Base-by-base conservation (phyloP, 768 basidiomycete species). In the Calocera viscosa region DNA sequence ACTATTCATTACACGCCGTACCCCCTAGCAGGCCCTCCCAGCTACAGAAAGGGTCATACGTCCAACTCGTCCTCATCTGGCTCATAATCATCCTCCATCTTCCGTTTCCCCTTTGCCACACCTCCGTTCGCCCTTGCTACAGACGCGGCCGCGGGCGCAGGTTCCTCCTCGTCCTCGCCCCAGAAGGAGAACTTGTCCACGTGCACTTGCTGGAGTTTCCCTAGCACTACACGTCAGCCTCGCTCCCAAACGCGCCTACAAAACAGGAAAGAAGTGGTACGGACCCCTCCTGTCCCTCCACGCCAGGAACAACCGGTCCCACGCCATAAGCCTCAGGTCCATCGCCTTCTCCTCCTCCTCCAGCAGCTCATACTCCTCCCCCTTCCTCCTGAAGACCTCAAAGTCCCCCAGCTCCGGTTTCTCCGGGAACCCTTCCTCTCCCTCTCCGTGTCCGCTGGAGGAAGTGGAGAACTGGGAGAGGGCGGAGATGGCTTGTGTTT, bases 21-120 rank as follows among this genome's bases (percentile, higher is more conserved):
- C n/a, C n/a, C n/a, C n/a, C n/a, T n/a, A n/a, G n/a, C n/a, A n/a
- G n/a, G n/a, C n/a, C n/a, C n/a, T n/a, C n/a, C n/a, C n/a, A n/a
- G n/a, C n/a, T n/a, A n/a, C n/a, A n/a, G n/a, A n/a, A n/a, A n/a
- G n/a, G 28, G 64, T 34, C 41, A 67, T 33, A 34, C 35, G 49
- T 19, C 24, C 34, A 24, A 2, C 39, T 60, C 28, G 66, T 53
- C 53, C 2, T 22, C 66, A 90, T 28, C 91, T 97, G 14, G 91
- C 93, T 41, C 94, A 91, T 16, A 94, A 94, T 1, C 76, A 96
- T n/a, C 79, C 94, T 22, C 93, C 94, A 2, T 70, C 86, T 19
- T 76, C 78, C 7, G 80, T 81, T 47, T 79, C 78, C 35, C 49
- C 75, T n/a, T 89, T 87, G 89, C 74, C 35, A 38, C 7, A 75